These are phyloP conservation scores for Thalia dealbata DNA, from an alignment of 176 grass and related monocot genomes.

Conservation along the genomic window DNA sequence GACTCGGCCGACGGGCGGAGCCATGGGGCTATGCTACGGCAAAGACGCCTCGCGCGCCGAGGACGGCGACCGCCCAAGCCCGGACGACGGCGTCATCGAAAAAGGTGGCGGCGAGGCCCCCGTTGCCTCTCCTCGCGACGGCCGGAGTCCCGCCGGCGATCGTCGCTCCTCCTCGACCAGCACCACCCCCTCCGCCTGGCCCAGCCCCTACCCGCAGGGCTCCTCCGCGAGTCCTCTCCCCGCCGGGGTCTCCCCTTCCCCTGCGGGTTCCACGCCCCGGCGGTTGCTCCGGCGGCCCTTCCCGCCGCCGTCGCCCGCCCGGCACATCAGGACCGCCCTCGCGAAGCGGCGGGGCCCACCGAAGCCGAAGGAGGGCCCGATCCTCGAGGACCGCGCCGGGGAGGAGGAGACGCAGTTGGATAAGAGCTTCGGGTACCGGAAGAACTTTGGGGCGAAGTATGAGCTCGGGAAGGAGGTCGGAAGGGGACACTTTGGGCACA, in stretches of 20 bases:
- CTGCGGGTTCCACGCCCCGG: constrained; percentile 68
- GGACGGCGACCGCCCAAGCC: constrained; percentile 18
- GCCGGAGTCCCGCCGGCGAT: constrained; percentile 16
- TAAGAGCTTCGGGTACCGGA: constrained; percentile 80
- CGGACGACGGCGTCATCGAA: constrained; percentile 26
- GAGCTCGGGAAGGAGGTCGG: constrained; percentile 98
- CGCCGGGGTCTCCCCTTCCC: constrained; percentile 67
- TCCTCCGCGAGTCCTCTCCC: constrained; percentile 52
- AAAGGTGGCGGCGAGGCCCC: background rate
- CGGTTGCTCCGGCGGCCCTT: constrained; percentile 88
- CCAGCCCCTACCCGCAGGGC: constrained; percentile 52
- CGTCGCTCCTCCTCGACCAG: constrained; percentile 34
- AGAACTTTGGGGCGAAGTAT: constrained; percentile 88
- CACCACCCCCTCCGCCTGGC: constrained; percentile 32
- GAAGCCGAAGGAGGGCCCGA: constrained; percentile 62
- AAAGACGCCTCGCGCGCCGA: constrained; percentile 36
- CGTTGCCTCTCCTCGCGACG: constrained; percentile 12
- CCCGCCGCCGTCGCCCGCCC: constrained; percentile 88
- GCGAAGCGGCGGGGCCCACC: constrained; percentile 56
- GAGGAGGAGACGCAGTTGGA: constrained; percentile 74
- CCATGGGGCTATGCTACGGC: constrained; percentile 91
- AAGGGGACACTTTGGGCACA: constrained; percentile 91
- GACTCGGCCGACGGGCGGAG: background rate
- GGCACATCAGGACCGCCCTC: constrained; percentile 83
- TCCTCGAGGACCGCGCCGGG: constrained; percentile 56